Evolutionary conservation across 805 yeast species (phyloP).

Genomic region (Yamadazyma ubonensis): DNA sequence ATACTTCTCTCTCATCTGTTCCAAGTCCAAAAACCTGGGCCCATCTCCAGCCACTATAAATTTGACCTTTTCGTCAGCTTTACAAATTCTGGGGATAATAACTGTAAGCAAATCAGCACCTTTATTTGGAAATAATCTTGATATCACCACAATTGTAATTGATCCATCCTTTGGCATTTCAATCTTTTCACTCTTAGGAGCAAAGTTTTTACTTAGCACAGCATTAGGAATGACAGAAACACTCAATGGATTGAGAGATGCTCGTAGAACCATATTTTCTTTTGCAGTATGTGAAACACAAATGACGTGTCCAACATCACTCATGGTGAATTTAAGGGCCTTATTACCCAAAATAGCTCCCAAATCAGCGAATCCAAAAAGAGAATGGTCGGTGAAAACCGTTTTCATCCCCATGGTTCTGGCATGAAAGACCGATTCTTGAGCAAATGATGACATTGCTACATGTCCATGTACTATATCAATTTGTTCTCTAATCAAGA

Average conservation of each 20-base stretch:
- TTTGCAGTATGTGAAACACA: slow-evolving; percentile 96
- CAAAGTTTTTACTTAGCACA: slow-evolving; percentile 77
- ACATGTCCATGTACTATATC: slow-evolving; percentile 96
- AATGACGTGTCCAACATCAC: slow-evolving; percentile 89
- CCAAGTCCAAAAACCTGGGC: slow-evolving; percentile 88
- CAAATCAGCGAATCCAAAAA: slow-evolving; percentile 89
- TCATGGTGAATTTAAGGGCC: slow-evolving; percentile 73
- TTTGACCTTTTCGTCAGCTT: slow-evolving; percentile 57
- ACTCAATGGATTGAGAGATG: slow-evolving; percentile 69
- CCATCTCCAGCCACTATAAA: slow-evolving; percentile 96
- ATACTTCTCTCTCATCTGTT: slow-evolving; percentile 89
- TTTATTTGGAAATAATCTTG: slow-evolving; percentile 90
- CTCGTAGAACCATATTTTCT: slow-evolving; percentile 90
- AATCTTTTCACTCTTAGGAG: slow-evolving; percentile 9
- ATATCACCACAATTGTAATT: slow-evolving; percentile 86
- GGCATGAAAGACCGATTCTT: slow-evolving; percentile 89
- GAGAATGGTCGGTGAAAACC: slow-evolving; percentile 92
- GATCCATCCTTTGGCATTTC: slow-evolving; percentile 10
- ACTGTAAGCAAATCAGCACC: slow-evolving; percentile 90
- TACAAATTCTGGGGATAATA: slow-evolving; percentile 80
- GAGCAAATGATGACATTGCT: slow-evolving; percentile 79
- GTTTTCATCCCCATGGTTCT: slow-evolving; percentile 90
- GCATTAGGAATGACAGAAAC: slow-evolving; percentile 97
- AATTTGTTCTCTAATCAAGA: slow-evolving; percentile 79
- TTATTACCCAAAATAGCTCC: slow-evolving; percentile 86